These are phyloP conservation scores for Astragalus membranaceus DNA, from an alignment of 306 rosid species.

Conservation along the genomic window DNA sequence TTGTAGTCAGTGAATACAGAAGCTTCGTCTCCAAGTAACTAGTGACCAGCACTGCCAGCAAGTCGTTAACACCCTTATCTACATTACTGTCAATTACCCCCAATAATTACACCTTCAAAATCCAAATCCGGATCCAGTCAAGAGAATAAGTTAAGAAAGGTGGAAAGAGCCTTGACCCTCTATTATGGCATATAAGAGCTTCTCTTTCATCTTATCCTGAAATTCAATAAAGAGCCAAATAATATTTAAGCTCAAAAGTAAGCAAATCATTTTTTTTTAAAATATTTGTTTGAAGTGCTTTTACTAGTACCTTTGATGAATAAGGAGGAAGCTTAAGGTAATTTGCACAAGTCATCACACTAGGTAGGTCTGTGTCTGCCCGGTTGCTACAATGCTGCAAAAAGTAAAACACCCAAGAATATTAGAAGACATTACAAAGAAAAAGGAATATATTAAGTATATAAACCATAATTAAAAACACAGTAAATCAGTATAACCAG, in stretches of 20 bases:
- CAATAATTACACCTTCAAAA: conserved; percentile 65
- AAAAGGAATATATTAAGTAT: conserved; percentile 4
- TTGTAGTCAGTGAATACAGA: conserved; percentile 38
- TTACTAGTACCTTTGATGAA: conserved; percentile 63
- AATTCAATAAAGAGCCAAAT: conserved; percentile 14
- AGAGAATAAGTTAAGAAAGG: conserved; percentile 54
- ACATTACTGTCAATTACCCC: conserved; percentile 45
- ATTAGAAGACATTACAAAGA: neutral
- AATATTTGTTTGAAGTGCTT: neutral
- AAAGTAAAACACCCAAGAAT: conserved; percentile 5
- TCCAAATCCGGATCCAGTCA: conserved; percentile 10
- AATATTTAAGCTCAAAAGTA: neutral
- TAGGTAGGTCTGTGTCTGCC: conserved; percentile 79
- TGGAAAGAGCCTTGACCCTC: conserved; percentile 99
- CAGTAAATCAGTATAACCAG: neutral
- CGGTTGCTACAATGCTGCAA: conserved; percentile 66
- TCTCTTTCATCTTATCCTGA: conserved; percentile 94
- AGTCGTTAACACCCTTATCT: conserved; percentile 33
- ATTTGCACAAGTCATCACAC: conserved; percentile 99
- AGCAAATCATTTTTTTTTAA: neutral
- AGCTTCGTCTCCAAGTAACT: conserved; percentile 44
- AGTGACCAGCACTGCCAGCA: conserved; percentile 28
- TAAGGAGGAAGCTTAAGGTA: conserved; percentile 96
- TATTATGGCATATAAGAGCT: conserved; percentile 76
- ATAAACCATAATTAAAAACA: neutral